These are phyloP conservation scores for Colletotrichum zoysiae DNA, from an alignment of 2,329 filamentous ascomycete species.

Conservation along the genomic window DNA sequence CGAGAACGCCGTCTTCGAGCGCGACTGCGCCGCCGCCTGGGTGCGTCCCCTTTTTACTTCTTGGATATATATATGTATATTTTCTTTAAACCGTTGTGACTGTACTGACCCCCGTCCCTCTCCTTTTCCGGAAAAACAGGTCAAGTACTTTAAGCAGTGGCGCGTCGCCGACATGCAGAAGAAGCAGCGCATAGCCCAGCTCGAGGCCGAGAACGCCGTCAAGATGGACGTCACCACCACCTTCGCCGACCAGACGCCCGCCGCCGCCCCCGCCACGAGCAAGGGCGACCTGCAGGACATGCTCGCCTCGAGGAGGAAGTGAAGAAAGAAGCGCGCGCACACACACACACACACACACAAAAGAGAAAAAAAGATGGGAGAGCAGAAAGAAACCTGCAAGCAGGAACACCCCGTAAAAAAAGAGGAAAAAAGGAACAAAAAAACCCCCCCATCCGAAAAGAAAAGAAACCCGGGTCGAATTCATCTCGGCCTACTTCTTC, in stretches of 20 bases:
- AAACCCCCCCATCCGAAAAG: too few relatives aligned
- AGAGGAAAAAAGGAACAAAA: not conserved
- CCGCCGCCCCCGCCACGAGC: slow-evolving; percentile 41
- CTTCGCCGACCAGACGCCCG: slow-evolving; percentile 46
- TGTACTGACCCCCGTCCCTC: slow-evolving; percentile 7
- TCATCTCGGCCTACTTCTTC: not conserved
- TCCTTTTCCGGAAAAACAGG: slow-evolving; percentile 64
- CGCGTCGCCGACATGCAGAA: slow-evolving; percentile 93
- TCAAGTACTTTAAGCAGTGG: slow-evolving; percentile 98
- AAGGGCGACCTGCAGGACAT: slow-evolving; percentile 56
- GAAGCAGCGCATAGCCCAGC: slow-evolving; percentile 80
- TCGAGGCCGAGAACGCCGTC: slow-evolving; percentile 79
- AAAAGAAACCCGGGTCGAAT: too few relatives aligned
- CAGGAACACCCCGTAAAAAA: slow-evolving; percentile 41
- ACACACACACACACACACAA: too few relatives aligned
- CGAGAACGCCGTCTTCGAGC: slow-evolving; percentile 74
- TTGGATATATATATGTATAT: too few relatives aligned
- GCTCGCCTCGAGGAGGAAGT: slow-evolving; percentile 48
- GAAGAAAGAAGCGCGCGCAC: slow-evolving; percentile 16
- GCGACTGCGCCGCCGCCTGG: slow-evolving; percentile 91
- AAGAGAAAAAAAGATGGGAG: not conserved
- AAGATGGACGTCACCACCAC: slow-evolving; percentile 62
- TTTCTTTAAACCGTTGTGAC: too few relatives aligned
- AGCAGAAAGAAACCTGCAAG: slow-evolving; percentile 44
- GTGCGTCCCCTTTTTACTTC: slow-evolving; percentile 63